These are phyloP conservation scores for Cordia subcordata DNA, from an alignment of 257 asterid genomes.

Conservation along the genomic window DNA sequence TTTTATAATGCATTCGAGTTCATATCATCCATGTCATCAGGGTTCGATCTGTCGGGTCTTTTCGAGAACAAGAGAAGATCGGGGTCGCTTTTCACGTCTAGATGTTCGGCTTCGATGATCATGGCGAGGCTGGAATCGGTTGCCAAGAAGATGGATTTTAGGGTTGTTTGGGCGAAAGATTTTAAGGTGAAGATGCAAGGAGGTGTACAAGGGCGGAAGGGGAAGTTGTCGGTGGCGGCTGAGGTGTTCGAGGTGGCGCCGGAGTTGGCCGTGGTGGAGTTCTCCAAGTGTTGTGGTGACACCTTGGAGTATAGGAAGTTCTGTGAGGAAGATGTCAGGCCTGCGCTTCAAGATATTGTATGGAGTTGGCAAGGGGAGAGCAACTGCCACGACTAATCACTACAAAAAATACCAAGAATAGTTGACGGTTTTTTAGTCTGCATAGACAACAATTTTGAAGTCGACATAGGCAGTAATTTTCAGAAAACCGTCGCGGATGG, in stretches of 20 bases:
- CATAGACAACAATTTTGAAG: too few relatives aligned
- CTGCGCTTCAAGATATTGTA: slow-evolving; percentile 77
- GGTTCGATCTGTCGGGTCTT: slow-evolving; percentile 61
- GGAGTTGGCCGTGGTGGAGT: slow-evolving; percentile 75
- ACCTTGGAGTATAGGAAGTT: slow-evolving; percentile 73
- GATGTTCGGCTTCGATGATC: slow-evolving; percentile 42
- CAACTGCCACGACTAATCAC: slow-evolving; percentile 15
- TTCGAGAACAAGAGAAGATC: slow-evolving; percentile 47
- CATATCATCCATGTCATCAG: slow-evolving; percentile 83
- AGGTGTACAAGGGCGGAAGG: slow-evolving; percentile 59
- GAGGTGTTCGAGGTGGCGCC: slow-evolving; percentile 82
- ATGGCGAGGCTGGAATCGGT: slow-evolving; percentile 50
- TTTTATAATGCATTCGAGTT: slow-evolving; percentile 74
- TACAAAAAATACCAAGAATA: too few relatives aligned
- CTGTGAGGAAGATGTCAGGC: slow-evolving; percentile 70
- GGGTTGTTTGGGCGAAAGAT: slow-evolving; percentile 38
- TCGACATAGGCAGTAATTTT: too few relatives aligned
- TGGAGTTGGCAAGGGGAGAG: slow-evolving; percentile 98
- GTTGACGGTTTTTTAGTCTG: too few relatives aligned
- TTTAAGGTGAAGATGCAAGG: slow-evolving; percentile 69
- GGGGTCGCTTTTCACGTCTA: slow-evolving; percentile 62
- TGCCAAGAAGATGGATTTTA: slow-evolving; percentile 54
- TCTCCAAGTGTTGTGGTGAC: slow-evolving; percentile 73
- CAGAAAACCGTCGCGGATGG: too few relatives aligned
- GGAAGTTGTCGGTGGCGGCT: slow-evolving; percentile 54